Conservation (phyloP, 441 rosid genomes). For the Syzygium syzygioides region DNA sequence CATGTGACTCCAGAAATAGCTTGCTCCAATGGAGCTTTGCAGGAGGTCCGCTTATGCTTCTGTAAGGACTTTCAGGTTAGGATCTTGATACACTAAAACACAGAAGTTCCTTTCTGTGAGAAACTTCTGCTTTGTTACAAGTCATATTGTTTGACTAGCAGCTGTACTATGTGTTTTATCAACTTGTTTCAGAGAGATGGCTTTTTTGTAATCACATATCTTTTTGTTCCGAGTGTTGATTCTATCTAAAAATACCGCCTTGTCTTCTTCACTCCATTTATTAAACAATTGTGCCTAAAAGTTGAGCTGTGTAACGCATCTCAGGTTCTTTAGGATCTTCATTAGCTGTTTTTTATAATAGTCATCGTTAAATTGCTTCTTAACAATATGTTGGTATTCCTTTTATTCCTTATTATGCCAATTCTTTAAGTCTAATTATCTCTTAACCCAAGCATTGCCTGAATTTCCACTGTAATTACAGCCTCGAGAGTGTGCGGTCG, state of each 20-base stretch:
- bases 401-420: not conserved
- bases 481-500: slow-evolving; percentile 63
- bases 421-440: not conserved
- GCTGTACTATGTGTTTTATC: not conserved
- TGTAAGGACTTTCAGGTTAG: slow-evolving; percentile 79
- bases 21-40: slow-evolving; percentile 62
- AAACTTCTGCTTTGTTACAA: not conserved
- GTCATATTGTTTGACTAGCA: not conserved
- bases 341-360: not conserved
- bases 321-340: not conserved
- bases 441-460: slow-evolving; percentile 2
- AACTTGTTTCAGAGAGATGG: not conserved
- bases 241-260: not conserved
- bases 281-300: not conserved
- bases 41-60: slow-evolving; percentile 82
- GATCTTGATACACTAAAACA: not conserved
- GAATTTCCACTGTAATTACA: slow-evolving; percentile 24
- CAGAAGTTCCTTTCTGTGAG: not conserved
- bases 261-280: not conserved
- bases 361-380: not conserved
- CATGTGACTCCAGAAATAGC: slow-evolving; percentile 57
- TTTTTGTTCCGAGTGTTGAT: not conserved
- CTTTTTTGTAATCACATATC: not conserved
- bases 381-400: not conserved
- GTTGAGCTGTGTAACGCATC: not conserved